Percentiles rank a stretch among this genome's conserved stretches.
These are phyloP conservation scores for Aspergillus hancockii DNA, from an alignment of 495 filamentous ascomycete species.

Conservation along the genomic window DNA sequence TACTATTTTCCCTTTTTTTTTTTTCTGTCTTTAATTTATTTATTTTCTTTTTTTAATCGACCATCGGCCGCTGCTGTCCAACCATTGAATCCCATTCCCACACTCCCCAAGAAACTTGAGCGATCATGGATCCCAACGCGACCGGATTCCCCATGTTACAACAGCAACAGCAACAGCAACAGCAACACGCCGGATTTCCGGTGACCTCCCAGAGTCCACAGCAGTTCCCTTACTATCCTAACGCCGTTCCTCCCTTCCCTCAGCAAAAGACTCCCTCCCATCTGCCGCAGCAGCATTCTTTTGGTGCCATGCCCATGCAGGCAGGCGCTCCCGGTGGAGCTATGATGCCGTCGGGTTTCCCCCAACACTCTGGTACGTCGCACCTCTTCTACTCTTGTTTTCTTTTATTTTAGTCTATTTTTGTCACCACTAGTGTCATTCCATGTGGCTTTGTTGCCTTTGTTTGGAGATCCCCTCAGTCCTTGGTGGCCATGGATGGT, in stretches of 20 bases:
- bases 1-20: background rate
- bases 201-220: conserved; percentile 40
- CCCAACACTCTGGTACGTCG: conserved; percentile 44
- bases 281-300: conserved; percentile 37
- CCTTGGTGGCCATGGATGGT: background rate
- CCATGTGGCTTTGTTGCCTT: background rate
- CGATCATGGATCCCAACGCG: conserved; percentile 46
- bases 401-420: conserved; percentile 11
- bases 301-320: conserved; percentile 44
- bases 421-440: background rate
- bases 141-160: conserved; percentile 36
- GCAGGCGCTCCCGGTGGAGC: conserved; percentile 42
- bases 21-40: background rate
- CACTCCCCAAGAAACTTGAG: background rate
- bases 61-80: conserved; percentile 1
- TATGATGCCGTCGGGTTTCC: conserved; percentile 45
- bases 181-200: conserved; percentile 27
- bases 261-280: conserved; percentile 35
- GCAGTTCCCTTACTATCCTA: conserved; percentile 46
- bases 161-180: conserved; percentile 15
- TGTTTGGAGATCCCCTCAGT: background rate
- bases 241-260: conserved; percentile 40
- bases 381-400: conserved; percentile 15
- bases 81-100: background rate
- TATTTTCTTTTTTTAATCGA: conserved; percentile 1